A percentile compares a stretch with the other conserved stretches of the same genome.
Conservation (phyloP, 257 asterid genomes). For the Plantago ovata region DNA sequence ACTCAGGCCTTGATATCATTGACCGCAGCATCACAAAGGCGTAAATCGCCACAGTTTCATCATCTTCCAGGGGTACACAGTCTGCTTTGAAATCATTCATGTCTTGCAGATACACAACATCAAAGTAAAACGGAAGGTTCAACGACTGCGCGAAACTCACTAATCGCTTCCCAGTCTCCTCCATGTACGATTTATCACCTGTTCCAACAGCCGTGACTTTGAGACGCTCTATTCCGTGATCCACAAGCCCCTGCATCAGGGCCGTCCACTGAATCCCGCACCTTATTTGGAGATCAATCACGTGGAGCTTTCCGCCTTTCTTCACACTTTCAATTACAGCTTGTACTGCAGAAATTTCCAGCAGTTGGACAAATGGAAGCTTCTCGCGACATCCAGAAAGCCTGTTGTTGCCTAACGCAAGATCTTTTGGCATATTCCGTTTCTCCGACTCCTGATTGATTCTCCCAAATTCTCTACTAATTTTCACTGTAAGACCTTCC, state of each 20-base stretch:
- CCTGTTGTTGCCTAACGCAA: conserved; percentile 32
- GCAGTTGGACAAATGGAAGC: conserved; percentile 48
- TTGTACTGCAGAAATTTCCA: conserved; percentile 54
- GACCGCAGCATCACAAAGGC: conserved; percentile 37
- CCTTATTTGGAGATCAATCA: conserved; percentile 63
- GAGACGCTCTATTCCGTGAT: conserved; percentile 26
- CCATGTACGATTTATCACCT: conserved; percentile 25
- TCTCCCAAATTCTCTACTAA: conserved; percentile 28
- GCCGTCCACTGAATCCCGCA: conserved; percentile 66
- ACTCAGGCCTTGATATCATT: conserved; percentile 40
- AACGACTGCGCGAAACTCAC: conserved; percentile 43
- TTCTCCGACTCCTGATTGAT: conserved; percentile 8
- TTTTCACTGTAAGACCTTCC: conserved; percentile 41
- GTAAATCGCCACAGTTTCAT: conserved; percentile 47
- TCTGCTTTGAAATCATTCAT: conserved; percentile 39
- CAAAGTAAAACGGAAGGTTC: conserved; percentile 40
- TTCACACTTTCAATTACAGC: conserved; percentile 41
- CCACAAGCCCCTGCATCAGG: conserved; percentile 55
- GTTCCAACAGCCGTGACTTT: conserved; percentile 50
- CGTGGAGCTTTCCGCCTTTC: conserved; percentile 35
- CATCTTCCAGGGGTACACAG: conserved; percentile 23
- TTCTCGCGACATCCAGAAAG: conserved; percentile 45
- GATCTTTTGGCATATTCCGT: conserved; percentile 2
- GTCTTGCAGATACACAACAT: conserved; percentile 32
- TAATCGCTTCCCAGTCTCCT: conserved; percentile 44